phyloP scores from a whole-genome alignment of 164 flowering plant genomes.

The Echeveria elegans region DNA sequence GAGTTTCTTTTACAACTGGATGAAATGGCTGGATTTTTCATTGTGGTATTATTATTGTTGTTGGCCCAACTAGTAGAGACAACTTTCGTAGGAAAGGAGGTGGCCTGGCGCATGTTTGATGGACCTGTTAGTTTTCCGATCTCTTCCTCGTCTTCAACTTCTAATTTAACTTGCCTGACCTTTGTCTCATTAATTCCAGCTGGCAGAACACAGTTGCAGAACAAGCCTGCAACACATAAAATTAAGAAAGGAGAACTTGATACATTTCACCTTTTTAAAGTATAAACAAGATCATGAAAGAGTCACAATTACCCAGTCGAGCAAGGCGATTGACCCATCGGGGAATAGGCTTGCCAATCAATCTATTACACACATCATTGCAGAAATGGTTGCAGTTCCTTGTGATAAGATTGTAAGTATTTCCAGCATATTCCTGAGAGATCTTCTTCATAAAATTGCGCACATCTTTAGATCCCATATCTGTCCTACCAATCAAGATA shows the following conservation, averaged over 20 bases:
- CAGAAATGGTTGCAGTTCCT: slow-evolving; percentile 90
- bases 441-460: slow-evolving; percentile 53
- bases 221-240: slow-evolving; percentile 21
- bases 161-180: slow-evolving; percentile 26
- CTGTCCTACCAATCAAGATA: slow-evolving; percentile 63
- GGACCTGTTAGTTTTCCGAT: slow-evolving; percentile 29
- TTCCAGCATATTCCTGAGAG: slow-evolving; percentile 48
- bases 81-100: slow-evolving; percentile 22
- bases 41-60: too few relatives aligned
- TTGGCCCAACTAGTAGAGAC: slow-evolving; percentile 17
- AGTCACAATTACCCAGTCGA: slow-evolving; percentile 35
- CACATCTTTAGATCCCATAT: slow-evolving; percentile 37
- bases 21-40: slow-evolving; percentile 18
- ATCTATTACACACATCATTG: slow-evolving; percentile 54
- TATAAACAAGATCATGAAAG: neutral
- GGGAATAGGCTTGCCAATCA: slow-evolving; percentile 67
- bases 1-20: slow-evolving; percentile 11
- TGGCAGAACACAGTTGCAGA: slow-evolving; percentile 55
- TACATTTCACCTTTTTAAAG: neutral
- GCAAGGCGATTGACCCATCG: slow-evolving; percentile 84
- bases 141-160: slow-evolving; percentile 22
- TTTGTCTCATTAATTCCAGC: slow-evolving; percentile 30
- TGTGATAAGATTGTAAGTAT: slow-evolving; percentile 63
- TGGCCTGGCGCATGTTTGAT: slow-evolving; percentile 15
- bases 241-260: neutral